A percentile compares a stretch with the other conserved stretches of the same genome.
Conservation (phyloP, 768 basidiomycete genomes). For the Rossbeevera mucosa region DNA sequence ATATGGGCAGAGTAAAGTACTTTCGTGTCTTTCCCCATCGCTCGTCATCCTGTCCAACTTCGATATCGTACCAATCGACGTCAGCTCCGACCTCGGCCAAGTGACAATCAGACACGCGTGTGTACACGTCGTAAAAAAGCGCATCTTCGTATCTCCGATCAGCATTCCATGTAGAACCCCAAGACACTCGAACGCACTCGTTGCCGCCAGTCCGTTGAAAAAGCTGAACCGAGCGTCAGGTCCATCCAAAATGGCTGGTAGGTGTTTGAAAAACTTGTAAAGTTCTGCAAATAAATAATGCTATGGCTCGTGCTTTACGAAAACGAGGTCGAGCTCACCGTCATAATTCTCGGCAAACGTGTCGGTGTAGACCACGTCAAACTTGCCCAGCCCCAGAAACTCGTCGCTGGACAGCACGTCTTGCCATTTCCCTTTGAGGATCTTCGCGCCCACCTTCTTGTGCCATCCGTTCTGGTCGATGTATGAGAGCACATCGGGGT, state of each 20-base stretch:
- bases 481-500: slow-evolving; percentile 82
- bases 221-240: slow-evolving; percentile 85
- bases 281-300: slow-evolving; percentile 49
- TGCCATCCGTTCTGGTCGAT: slow-evolving; percentile 80
- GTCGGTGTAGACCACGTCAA: slow-evolving; percentile 88
- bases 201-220: slow-evolving; percentile 96
- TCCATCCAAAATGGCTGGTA: slow-evolving; percentile 72
- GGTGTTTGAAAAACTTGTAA: slow-evolving; percentile 71
- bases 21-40: slow-evolving; percentile 74
- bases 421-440: slow-evolving; percentile 94
- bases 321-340: slow-evolving; percentile 33
- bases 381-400: slow-evolving; percentile 63
- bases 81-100: slow-evolving; percentile 76
- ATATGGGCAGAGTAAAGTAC: slow-evolving; percentile 75
- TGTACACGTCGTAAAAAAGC: slow-evolving; percentile 89
- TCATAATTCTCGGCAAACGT: slow-evolving; percentile 87
- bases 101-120: slow-evolving; percentile 78
- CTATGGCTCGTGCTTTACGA: neutral
- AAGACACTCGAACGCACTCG: slow-evolving; percentile 50
- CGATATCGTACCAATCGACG: slow-evolving; percentile 78
- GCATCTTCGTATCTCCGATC: slow-evolving; percentile 50
- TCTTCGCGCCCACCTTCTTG: slow-evolving; percentile 65
- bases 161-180: neutral
- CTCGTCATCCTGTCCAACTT: slow-evolving; percentile 52
- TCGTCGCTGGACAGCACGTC: slow-evolving; percentile 63